Base-by-base conservation (phyloP, 805 yeast genomes). In the Henningerozyma blattae region DNA sequence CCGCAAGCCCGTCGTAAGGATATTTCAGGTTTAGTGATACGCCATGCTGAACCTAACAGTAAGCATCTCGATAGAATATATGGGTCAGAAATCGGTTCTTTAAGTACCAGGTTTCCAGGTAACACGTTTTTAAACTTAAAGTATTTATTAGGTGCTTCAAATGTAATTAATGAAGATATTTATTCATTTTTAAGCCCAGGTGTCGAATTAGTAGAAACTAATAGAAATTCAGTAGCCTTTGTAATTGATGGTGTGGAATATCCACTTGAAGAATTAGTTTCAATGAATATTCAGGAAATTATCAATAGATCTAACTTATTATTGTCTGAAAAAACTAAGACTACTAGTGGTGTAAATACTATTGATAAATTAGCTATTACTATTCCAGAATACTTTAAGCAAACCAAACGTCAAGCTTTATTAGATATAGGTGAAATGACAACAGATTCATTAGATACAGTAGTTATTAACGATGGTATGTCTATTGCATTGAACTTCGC, bases 1-100 rank as follows among this genome's bases (percentile, higher is more conserved):
- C 78, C 84, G 18, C 97, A 91, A 48, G 79, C 95, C 3, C 84
- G 86, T 58, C 68, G 98, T 37, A 91, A 91, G 54, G 97, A 89
- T 47, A 64, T 77, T 4, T 70, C 87, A 4, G 95, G 93, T 1
- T 46, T 91, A 10, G 43, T 54, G 36, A n/a, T n/a, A n/a, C n/a
- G n/a, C n/a, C 28, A 47, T 55, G 35, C 59, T 43, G 31, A 38
- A 0, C 42, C 43, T 14, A 29, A 32, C 9, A 45, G 59, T 5
- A 62, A 62, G 19, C 75, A 67, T 17, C 39, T 79, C 13, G 89
- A 81, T 48, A 68, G 97, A 45, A 61, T 73, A 1, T 85, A 75
- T 51, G 96, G 96, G 3, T 70, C 84, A 1, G 68, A 76, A n/a
- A 80, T 86, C 1, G 65, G 72, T 15, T 67, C 82, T 0, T 62